Evolutionary conservation across 192 early-diverging fungal genomes (phyloP).

Genomic region (Rhizophagus clarus): DNA sequence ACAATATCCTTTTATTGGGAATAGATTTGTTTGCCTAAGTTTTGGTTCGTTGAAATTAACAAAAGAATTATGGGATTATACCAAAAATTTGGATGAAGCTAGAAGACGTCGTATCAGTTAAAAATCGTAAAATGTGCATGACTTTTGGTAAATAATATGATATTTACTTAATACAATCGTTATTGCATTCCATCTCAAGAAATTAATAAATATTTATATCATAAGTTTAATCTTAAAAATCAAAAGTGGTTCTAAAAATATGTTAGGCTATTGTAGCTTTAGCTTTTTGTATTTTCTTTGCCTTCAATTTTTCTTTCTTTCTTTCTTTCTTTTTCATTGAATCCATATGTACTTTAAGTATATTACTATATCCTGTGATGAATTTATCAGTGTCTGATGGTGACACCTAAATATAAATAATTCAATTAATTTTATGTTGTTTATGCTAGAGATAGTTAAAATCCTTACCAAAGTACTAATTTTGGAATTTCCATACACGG

Average conservation of each 20-base stretch:
- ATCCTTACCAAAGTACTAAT: slow-evolving; percentile 46
- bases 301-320: slow-evolving; percentile 45
- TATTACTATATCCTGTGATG: slow-evolving; percentile 41
- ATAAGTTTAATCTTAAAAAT: too few species aligned
- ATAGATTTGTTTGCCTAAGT: slow-evolving; percentile 42
- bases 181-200: too few species aligned
- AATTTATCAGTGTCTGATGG: slow-evolving; percentile 44
- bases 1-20: background rate
- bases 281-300: slow-evolving; percentile 11
- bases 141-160: too few species aligned
- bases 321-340: slow-evolving; percentile 55
- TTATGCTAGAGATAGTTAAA: background rate
- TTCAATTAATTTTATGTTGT: background rate
- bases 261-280: slow-evolving; percentile 21
- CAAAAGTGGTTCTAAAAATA: background rate
- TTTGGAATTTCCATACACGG: slow-evolving; percentile 39
- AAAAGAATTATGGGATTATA: slow-evolving; percentile 42
- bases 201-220: too few species aligned
- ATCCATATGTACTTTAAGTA: slow-evolving; percentile 47
- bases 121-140: background rate
- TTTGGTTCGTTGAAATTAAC: slow-evolving; percentile 44
- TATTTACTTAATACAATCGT: too few species aligned
- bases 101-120: slow-evolving; percentile 20
- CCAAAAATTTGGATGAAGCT: slow-evolving; percentile 37
- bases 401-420: slow-evolving; percentile 31